A percentile compares a stretch with the other conserved stretches of the same genome.
These are phyloP conservation scores for Trichoderma orchidacearum DNA, from an alignment of 495 filamentous ascomycete genomes.

Conservation along the genomic window DNA sequence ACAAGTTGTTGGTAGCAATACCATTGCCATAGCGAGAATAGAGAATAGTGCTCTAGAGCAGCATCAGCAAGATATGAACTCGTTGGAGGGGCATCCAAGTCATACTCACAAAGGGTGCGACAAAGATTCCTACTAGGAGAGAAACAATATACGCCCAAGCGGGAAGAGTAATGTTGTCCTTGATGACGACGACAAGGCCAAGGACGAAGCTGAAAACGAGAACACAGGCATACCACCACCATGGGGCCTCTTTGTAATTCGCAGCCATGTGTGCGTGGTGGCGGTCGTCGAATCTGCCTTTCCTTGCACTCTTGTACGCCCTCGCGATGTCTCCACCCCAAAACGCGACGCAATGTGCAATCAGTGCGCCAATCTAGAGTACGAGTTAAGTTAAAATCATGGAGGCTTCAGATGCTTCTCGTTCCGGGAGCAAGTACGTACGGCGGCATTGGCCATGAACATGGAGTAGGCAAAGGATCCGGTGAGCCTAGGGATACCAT, in stretches of 20 bases:
- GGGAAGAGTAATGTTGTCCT: not conserved
- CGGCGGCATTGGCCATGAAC: not conserved
- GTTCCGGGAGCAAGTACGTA: too few relatives aligned
- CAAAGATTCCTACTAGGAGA: not conserved
- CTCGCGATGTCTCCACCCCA: not conserved
- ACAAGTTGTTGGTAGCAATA: slow-evolving; percentile 19
- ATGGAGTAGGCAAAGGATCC: not conserved
- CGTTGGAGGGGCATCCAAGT: too few relatives aligned
- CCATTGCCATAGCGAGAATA: not conserved
- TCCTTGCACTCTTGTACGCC: not conserved
- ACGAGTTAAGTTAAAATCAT: not conserved
- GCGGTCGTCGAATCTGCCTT: not conserved
- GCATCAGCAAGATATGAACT: too few relatives aligned
- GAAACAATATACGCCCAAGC: not conserved
- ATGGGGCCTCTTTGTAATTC: not conserved
- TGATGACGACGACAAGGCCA: not conserved
- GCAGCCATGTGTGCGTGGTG: not conserved
- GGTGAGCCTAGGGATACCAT: not conserved
- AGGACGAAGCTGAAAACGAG: not conserved
- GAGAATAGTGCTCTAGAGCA: not conserved
- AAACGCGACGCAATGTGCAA: not conserved
- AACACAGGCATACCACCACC: not conserved
- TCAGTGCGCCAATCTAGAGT: not conserved
- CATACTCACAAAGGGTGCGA: not conserved
- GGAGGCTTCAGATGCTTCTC: too few relatives aligned